Evolutionary conservation across 2,329 filamentous ascomycete species (phyloP).

Genomic region (Aspergillus sp.): DNA sequence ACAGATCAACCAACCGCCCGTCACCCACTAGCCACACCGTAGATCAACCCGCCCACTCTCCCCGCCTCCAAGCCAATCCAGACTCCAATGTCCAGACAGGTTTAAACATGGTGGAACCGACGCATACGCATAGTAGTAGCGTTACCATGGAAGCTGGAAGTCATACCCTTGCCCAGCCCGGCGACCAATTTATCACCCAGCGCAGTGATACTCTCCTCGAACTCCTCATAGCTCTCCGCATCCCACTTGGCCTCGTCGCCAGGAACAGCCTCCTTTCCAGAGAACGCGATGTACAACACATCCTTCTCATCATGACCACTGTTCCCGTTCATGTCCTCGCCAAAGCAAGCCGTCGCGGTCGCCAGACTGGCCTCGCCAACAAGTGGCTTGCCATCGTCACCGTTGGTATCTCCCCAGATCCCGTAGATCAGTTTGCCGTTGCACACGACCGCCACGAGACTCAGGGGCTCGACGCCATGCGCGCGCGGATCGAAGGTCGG

Average conservation of each 20-base stretch:
- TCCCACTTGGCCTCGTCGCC: conserved; percentile 58
- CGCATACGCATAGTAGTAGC: neutral
- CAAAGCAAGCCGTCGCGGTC: conserved; percentile 60
- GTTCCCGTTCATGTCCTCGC: conserved; percentile 54
- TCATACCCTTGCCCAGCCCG: conserved; percentile 17
- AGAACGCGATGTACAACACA: conserved; percentile 63
- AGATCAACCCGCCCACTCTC: no score
- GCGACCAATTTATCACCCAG: conserved; percentile 54
- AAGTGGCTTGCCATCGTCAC: conserved; percentile 44
- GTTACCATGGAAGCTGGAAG: neutral
- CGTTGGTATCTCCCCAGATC: conserved; percentile 63
- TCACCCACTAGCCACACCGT: no score
- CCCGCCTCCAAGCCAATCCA: neutral
- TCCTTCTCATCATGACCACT: conserved; percentile 58
- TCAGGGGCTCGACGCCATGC: conserved; percentile 51
- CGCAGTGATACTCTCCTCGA: conserved; percentile 49
- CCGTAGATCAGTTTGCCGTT: conserved; percentile 55
- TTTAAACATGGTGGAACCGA: neutral
- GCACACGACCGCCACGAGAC: conserved; percentile 58
- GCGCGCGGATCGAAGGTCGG: conserved; percentile 41
- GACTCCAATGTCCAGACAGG: no score
- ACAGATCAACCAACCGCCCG: neutral
- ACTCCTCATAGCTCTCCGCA: conserved; percentile 32
- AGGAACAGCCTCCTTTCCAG: conserved; percentile 56
- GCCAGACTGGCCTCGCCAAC: conserved; percentile 60